Base-by-base conservation (phyloP, 1,139 yeast genomes). In the Candida sp. region DNA sequence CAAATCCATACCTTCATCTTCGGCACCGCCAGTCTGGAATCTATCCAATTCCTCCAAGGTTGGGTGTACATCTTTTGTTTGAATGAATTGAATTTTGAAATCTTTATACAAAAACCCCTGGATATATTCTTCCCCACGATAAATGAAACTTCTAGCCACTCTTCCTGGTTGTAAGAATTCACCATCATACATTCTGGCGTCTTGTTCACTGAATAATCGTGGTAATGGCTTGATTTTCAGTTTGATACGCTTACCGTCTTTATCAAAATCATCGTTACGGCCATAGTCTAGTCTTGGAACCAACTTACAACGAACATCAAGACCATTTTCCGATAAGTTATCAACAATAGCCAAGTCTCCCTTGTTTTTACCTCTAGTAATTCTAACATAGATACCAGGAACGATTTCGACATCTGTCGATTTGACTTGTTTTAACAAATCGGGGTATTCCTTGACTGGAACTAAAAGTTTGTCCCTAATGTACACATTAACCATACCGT, bases 261-360 rank as follows among this genome's bases (percentile, higher is more conserved):
- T 79, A 46, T 79, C 81, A 42, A 73, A 68, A 41, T 80, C 83
- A 39, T 75, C 79, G 44, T 81, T 73, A 58, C 81, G 81, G 49
- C 96, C 96, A 62, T 93, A 93, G 62, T 93, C 98, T 48, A 93
- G 70, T 56, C 99, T 81, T 33, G 99, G 99, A 22, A 93, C 95
- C 49, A 95, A 75, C 59, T 89, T 89, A 57, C 96, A 81, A 58
- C 95, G 80, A 22, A 90, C 98, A 61, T 91, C 98, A 52, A 95
- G 76, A 43, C 97, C 98, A 60, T 89, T 91, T 60, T 93, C 98
- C 45, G 96, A 87, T 51, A 95, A 77, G 58, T 91, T 90, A 56
- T 90, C 97, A 45, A 93, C 96, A 45, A 89, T 80, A 21, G 97
- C 99, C 51, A 93, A 75, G 63, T 93, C 99, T 35, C 95, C 95